Conservation (phyloP, 1,284 basidiomycete genomes). For the Cutaneotrichosporon curvatum region DNA sequence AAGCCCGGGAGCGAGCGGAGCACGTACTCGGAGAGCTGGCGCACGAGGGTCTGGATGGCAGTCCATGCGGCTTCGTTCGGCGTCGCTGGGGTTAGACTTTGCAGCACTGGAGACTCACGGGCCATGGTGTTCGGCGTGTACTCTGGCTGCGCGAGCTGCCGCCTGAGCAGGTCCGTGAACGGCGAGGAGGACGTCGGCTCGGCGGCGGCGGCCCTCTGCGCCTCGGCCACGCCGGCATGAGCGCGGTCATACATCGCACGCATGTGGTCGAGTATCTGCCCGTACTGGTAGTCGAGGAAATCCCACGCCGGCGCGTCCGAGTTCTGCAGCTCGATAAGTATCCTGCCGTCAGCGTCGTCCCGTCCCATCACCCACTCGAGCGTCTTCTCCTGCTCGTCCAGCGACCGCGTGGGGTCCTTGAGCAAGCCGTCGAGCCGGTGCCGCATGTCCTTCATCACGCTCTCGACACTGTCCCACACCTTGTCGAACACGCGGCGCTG, state of each 20-base stretch:
- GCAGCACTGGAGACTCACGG: slow-evolving; percentile 49
- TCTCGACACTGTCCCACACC: slow-evolving; percentile 92
- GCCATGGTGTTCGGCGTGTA: slow-evolving; percentile 46
- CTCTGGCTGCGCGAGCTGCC: slow-evolving; percentile 23
- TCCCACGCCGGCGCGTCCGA: slow-evolving; percentile 79
- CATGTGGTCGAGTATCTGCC: slow-evolving; percentile 73
- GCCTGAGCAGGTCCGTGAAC: slow-evolving; percentile 24
- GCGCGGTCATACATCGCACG: slow-evolving; percentile 58
- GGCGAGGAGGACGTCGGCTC: slow-evolving; percentile 28
- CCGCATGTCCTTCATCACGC: slow-evolving; percentile 87
- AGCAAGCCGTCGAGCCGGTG: slow-evolving; percentile 67
- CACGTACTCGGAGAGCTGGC: slow-evolving; percentile 50
- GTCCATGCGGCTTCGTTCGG: slow-evolving; percentile 65
- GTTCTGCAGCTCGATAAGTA: slow-evolving; percentile 72
- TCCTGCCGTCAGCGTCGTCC: slow-evolving; percentile 49
- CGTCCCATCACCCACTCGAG: slow-evolving; percentile 63
- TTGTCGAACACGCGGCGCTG: slow-evolving; percentile 90
- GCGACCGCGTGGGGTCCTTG: slow-evolving; percentile 63
- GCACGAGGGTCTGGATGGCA: slow-evolving; percentile 59
- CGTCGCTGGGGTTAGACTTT: slow-evolving; percentile 20
- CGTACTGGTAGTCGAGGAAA: slow-evolving; percentile 89
- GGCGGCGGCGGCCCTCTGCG: slow-evolving; percentile 1
- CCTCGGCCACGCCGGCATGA: slow-evolving; percentile 54
- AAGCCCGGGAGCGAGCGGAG: slow-evolving; percentile 71
- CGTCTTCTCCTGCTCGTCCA: slow-evolving; percentile 95